Evolutionary conservation across 2,329 filamentous ascomycete genomes (phyloP).

Genomic region (Zarea fungicola): DNA sequence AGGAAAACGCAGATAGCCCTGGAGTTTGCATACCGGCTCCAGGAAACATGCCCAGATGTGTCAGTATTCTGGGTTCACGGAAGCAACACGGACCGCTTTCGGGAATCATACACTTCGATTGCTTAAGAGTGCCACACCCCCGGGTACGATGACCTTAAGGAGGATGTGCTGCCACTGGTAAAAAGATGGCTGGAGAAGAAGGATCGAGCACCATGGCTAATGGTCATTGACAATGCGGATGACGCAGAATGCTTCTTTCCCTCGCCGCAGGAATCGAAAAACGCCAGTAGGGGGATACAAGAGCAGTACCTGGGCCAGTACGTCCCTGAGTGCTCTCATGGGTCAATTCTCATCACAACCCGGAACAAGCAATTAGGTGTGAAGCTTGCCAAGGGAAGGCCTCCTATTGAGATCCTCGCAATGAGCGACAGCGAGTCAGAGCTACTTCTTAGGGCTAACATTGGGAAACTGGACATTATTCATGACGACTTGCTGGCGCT

Average conservation of each 20-base stretch:
- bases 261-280: not conserved
- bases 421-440: conserved; percentile 24
- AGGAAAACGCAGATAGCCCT: conserved; percentile 32
- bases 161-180: conserved; percentile 21
- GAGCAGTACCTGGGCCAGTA: conserved; percentile 2
- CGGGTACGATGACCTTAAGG: conserved; percentile 19
- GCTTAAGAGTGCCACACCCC: conserved; percentile 24
- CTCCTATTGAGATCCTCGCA: conserved; percentile 21
- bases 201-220: conserved; percentile 18
- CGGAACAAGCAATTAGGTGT: conserved; percentile 27
- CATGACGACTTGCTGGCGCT: conserved; percentile 1
- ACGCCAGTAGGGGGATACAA: not conserved
- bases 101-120: conserved; percentile 22
- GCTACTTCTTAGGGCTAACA: conserved; percentile 19
- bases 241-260: conserved; percentile 14
- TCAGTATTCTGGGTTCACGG: conserved; percentile 32
- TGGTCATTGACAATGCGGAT: conserved; percentile 16
- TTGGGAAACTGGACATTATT: conserved; percentile 13
- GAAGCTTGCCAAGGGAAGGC: conserved; percentile 19
- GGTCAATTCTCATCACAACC: conserved; percentile 29
- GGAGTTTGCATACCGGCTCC: conserved; percentile 23
- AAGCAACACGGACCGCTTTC: conserved; percentile 25
- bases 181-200: conserved; percentile 24
- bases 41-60: conserved; percentile 15
- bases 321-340: conserved; percentile 26